These are phyloP conservation scores for Fusarium praegraminearum DNA, from an alignment of 2,329 filamentous ascomycete species.

Conservation along the genomic window DNA sequence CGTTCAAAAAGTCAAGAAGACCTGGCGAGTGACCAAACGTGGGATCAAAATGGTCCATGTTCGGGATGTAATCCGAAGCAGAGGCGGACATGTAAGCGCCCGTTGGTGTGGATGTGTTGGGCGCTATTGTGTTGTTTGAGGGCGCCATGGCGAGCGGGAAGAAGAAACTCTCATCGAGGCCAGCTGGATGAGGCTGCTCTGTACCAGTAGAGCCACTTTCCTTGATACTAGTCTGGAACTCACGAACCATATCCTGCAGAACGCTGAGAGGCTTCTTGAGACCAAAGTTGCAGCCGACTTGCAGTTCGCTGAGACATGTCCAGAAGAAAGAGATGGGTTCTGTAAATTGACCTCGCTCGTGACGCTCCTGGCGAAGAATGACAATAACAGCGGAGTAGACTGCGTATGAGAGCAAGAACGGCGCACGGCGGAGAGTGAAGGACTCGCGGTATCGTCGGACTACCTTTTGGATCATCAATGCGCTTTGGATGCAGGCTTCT, in stretches of 20 bases:
- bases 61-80: conserved; percentile 37
- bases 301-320: conserved; percentile 52
- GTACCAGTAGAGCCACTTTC: conserved; percentile 41
- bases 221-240: conserved; percentile 49
- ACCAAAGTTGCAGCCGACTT: conserved; percentile 53
- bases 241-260: conserved; percentile 51
- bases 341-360: conserved; percentile 48
- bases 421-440: conserved; percentile 55
- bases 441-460: conserved; percentile 53
- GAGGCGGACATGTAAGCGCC: conserved; percentile 38
- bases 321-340: conserved; percentile 55
- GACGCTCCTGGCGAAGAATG: conserved; percentile 50
- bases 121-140: conserved; percentile 16
- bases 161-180: conserved; percentile 50
- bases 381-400: conserved; percentile 54
- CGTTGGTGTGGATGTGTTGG: conserved; percentile 28
- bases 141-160: conserved; percentile 47
- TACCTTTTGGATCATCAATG: conserved; percentile 53
- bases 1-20: conserved; percentile 47
- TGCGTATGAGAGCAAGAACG: conserved; percentile 58
- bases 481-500: conserved; percentile 50
- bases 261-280: conserved; percentile 53
- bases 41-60: conserved; percentile 45
- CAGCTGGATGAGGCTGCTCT: conserved; percentile 40
- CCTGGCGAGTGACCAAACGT: conserved; percentile 46